phyloP scores from a whole-genome alignment of 1,139 yeast species.

The Suzukiozyma palmioleophila region DNA sequence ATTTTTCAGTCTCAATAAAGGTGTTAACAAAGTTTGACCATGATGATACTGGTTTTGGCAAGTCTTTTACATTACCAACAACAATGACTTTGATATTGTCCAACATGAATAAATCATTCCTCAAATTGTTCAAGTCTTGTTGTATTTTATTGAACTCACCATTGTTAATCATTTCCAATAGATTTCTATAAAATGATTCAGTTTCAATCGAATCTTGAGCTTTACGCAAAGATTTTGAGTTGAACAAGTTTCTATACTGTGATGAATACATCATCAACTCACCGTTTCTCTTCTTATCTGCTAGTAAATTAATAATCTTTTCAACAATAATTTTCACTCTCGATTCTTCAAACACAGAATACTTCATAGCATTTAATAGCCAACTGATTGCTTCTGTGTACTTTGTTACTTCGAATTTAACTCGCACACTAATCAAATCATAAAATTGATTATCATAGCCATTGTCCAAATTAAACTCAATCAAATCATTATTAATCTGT shows the following conservation, averaged over 20 bases:
- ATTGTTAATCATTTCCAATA: conserved; percentile 48
- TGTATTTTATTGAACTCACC: conserved; percentile 47
- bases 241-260: conserved; percentile 48
- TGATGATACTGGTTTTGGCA: conserved; percentile 52
- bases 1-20: conserved; percentile 10
- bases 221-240: conserved; percentile 57
- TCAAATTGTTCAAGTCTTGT: conserved; percentile 52
- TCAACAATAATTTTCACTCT: conserved; percentile 71
- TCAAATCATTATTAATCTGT: conserved; percentile 67
- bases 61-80: conserved; percentile 56
- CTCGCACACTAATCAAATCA: conserved; percentile 58
- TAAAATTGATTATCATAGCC: conserved; percentile 60
- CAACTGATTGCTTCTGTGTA: conserved; percentile 71
- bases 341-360: conserved; percentile 65
- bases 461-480: conserved; percentile 51
- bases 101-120: conserved; percentile 51
- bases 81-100: conserved; percentile 67
- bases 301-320: conserved; percentile 66
- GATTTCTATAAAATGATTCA: conserved; percentile 52
- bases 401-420: conserved; percentile 59
- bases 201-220: conserved; percentile 63
- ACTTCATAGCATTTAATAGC: conserved; percentile 62
- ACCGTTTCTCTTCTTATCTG: conserved; percentile 81
- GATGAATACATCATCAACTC: conserved; percentile 65
- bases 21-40: conserved; percentile 50